These are phyloP conservation scores for Lactarius psammicola DNA, from an alignment of 768 basidiomycete species.

Conservation along the genomic window DNA sequence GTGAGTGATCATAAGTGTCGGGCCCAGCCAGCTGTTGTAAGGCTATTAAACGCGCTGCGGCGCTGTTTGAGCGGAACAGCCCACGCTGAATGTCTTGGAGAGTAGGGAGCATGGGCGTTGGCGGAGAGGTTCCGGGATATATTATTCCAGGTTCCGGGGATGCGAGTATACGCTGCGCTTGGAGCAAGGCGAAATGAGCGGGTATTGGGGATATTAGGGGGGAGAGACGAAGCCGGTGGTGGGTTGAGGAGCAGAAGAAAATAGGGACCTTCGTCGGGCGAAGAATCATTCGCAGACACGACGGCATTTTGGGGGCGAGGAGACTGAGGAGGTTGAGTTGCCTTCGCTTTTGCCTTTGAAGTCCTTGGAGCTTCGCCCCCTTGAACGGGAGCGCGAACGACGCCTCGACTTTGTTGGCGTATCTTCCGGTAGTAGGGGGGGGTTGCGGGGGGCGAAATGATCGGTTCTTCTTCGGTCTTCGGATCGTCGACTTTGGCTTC, in stretches of 20 bases:
- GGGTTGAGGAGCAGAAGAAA: conserved; percentile 32
- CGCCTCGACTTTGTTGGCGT: conserved; percentile 49
- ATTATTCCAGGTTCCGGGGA: conserved; percentile 55
- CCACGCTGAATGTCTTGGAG: conserved; percentile 76
- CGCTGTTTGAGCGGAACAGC: conserved; percentile 88
- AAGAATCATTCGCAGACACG: conserved; percentile 61
- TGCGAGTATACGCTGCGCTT: conserved; percentile 25
- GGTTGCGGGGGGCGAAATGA: conserved; percentile 27
- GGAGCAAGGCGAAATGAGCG: conserved; percentile 44
- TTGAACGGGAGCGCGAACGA: conserved; percentile 67
- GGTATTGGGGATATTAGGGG: conserved; percentile 55
- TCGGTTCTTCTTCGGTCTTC: conserved; percentile 31
- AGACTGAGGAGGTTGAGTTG: conserved; percentile 48
- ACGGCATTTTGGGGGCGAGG: conserved; percentile 43
- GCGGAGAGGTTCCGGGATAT: conserved; percentile 64
- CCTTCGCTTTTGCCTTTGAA: conserved; percentile 48
- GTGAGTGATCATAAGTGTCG: conserved; percentile 56
- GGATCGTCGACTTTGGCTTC: conserved; percentile 27
- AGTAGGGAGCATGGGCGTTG: conserved; percentile 68
- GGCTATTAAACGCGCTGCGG: conserved; percentile 72
- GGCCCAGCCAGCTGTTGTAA: conserved; percentile 82
- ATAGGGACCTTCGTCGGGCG: conserved; percentile 49
- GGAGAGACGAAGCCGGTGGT: conserved; percentile 20
- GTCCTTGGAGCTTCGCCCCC: conserved; percentile 64
- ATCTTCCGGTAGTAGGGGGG: conserved; percentile 31